Evolutionary conservation across 345 rosid species (phyloP), one percentile per base, ranked within the genome.

Genomic region (Acer saccharum): DNA sequence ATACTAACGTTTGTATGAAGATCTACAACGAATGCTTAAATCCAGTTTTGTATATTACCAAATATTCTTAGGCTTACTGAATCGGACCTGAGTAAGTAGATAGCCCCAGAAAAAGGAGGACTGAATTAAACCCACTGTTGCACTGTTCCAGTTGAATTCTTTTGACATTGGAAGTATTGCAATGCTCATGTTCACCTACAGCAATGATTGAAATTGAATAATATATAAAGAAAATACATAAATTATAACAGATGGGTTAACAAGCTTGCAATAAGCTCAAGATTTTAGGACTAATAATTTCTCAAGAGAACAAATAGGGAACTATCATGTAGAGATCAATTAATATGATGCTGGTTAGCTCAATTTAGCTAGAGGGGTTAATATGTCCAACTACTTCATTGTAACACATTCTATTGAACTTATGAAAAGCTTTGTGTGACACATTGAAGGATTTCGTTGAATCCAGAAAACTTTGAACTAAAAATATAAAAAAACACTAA

Each of bases 91-190:
- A 68, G 99, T 95, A 75, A 92, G 95, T 65, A 95, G 87, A 81
- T 95, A 95, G 48, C 99, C 99, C 99, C 99, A 91, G 94, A 95
- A 95, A 89, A 95, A 93, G 43, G 98, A 95, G 77, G 99, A 95
- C 86, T 95, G 99, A 78, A 93, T 95, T 83, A 92, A 86, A 80
- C 99, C 99, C 83, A 95, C 94, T 1, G 99, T 95, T 68, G 98
- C 91, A 83, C 97, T 93, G 86, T 88, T 93, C 99, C 99, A 95
- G 77, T 87, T 90, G 83, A 83, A 95, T 88, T 95, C 94, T 86
- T 90, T 81, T 52, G 98, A 95, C 99, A 95, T 95, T 43, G 99
- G 98, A 81, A 95, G 98, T 65, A 95, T 92, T 14, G 99, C 98
- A 85, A 93, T 93, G 92, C 99, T 95, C 98, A 93, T 95, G 80